These are phyloP conservation scores for Puccinia hordei DNA, from an alignment of 1,284 basidiomycete species.

Conservation along the genomic window DNA sequence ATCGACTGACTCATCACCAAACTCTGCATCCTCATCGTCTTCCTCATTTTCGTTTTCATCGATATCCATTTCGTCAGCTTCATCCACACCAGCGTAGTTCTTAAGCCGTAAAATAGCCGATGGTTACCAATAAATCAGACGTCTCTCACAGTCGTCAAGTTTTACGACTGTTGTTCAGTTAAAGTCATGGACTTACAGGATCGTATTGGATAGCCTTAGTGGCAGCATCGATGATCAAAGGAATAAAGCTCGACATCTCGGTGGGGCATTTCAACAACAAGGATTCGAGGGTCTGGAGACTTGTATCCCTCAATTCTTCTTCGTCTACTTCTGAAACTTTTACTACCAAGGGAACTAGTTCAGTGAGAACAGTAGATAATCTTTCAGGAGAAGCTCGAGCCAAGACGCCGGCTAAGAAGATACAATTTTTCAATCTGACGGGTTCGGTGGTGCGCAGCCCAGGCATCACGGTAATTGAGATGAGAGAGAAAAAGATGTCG, in stretches of 20 bases:
- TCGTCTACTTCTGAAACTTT: constrained; percentile 71
- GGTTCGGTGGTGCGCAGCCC: constrained; percentile 62
- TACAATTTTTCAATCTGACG: constrained; percentile 30
- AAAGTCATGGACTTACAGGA: constrained; percentile 67
- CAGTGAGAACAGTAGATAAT: constrained; percentile 65
- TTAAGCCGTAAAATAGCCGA: constrained; percentile 57
- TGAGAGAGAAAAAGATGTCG: constrained; percentile 65
- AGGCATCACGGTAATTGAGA: constrained; percentile 68
- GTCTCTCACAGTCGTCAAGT: not conserved
- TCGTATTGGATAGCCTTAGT: constrained; percentile 85
- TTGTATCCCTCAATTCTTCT: constrained; percentile 76
- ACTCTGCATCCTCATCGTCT: constrained; percentile 72
- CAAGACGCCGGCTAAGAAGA: constrained; percentile 40
- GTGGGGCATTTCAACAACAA: constrained; percentile 78
- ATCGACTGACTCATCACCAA: constrained; percentile 69
- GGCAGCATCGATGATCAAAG: constrained; percentile 70
- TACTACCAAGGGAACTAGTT: constrained; percentile 68
- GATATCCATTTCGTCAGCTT: constrained; percentile 77
- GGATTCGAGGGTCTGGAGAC: constrained; percentile 78
- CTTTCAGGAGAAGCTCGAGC: constrained; percentile 47
- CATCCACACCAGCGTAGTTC: constrained; percentile 80
- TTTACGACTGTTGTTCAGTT: not conserved
- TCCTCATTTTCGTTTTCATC: constrained; percentile 66
- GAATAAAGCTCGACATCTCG: constrained; percentile 75
- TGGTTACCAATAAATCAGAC: not conserved